These are phyloP conservation scores for Talaromyces verruculosus DNA, from an alignment of 2,329 filamentous ascomycete species.

Conservation along the genomic window DNA sequence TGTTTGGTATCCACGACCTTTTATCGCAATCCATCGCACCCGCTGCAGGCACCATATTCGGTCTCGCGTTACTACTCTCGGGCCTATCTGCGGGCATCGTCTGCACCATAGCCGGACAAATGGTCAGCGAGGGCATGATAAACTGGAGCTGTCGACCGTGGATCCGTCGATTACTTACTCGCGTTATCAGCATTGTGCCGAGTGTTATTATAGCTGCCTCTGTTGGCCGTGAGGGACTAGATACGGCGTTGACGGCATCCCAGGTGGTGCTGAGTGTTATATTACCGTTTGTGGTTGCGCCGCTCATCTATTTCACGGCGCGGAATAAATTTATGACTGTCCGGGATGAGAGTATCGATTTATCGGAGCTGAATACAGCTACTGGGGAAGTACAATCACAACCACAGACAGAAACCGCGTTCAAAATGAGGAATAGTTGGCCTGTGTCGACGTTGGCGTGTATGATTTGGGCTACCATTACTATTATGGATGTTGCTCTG, in stretches of 20 bases:
- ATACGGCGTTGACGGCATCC: conserved; percentile 68
- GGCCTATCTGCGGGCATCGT: conserved; percentile 81
- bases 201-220: conserved; percentile 80
- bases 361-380: background rate
- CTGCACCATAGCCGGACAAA: conserved; percentile 86
- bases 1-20: conserved; percentile 78
- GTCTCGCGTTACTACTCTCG: conserved; percentile 74
- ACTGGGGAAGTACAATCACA: background rate
- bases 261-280: conserved; percentile 79
- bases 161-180: conserved; percentile 74
- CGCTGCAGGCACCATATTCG: conserved; percentile 79
- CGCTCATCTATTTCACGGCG: conserved; percentile 82
- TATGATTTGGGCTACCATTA: conserved; percentile 71
- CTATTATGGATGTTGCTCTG: conserved; percentile 75
- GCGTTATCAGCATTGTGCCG: conserved; percentile 76
- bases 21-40: conserved; percentile 68
- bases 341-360: conserved; percentile 42
- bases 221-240: conserved; percentile 69
- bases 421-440: conserved; percentile 73
- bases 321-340: conserved; percentile 78
- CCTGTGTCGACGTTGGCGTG: conserved; percentile 58
- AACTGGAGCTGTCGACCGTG: conserved; percentile 73
- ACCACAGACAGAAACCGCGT: conserved; percentile 19
- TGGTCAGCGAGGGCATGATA: conserved; percentile 81
- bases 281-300: conserved; percentile 77